Conservation (phyloP, 176 grass and related monocot genomes). For the Oryza meridionalis region DNA sequence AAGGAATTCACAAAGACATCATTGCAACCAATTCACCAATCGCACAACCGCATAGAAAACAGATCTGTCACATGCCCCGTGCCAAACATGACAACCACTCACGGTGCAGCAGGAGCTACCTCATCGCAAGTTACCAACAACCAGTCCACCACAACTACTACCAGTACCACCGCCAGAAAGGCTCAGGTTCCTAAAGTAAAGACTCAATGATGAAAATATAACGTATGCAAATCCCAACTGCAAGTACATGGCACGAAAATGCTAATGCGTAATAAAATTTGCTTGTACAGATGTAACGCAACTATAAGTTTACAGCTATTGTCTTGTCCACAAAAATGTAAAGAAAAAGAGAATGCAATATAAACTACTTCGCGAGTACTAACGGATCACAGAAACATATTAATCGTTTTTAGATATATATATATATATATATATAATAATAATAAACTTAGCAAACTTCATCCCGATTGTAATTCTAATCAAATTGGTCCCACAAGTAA, state of each 20-base stretch:
- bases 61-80: neutral
- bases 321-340: neutral
- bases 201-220: neutral
- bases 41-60: neutral
- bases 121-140: constrained; percentile 1
- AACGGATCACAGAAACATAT: neutral
- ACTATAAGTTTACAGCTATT: neutral
- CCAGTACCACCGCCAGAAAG: neutral
- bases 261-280: neutral
- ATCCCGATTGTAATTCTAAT: neutral
- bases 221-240: neutral
- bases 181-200: neutral
- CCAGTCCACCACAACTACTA: neutral
- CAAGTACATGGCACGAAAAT: neutral
- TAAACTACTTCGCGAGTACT: neutral
- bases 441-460: neutral
- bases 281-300: neutral
- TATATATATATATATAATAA: neutral
- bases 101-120: constrained; percentile 1
- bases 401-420: neutral
- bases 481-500: neutral
- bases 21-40: neutral
- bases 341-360: neutral
- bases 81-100: neutral
- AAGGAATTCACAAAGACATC: constrained; percentile 13